A percentile compares a stretch with the other conserved stretches of the same genome.
Evolutionary conservation across 148 eudicot species (phyloP).

Genomic region (Diospyros lotus): DNA sequence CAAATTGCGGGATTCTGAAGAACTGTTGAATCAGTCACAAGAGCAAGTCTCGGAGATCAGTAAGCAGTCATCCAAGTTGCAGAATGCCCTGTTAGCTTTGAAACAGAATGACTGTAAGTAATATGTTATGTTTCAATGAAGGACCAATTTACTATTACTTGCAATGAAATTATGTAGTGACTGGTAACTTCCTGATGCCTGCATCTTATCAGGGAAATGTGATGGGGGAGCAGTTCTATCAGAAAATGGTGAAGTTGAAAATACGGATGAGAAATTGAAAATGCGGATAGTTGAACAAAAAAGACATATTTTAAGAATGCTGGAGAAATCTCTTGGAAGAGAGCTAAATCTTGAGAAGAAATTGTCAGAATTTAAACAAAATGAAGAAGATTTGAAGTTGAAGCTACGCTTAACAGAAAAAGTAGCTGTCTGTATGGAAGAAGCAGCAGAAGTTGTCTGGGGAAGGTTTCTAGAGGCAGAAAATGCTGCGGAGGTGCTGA

Average conservation of each 20-base stretch:
- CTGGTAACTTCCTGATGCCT: conserved; percentile 14
- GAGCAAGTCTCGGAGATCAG: conserved; percentile 60
- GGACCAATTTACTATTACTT: not conserved
- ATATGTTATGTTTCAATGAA: conserved; percentile 1
- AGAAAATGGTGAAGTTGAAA: conserved; percentile 15
- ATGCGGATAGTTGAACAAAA: conserved; percentile 38
- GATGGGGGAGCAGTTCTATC: conserved; percentile 16
- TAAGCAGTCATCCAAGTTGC: conserved; percentile 53
- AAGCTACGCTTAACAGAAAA: conserved; percentile 56
- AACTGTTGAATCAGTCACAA: conserved; percentile 46
- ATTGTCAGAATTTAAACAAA: conserved; percentile 45
- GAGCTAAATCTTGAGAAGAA: conserved; percentile 76
- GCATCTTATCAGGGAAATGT: conserved; percentile 36
- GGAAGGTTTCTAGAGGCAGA: conserved; percentile 74
- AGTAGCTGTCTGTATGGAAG: conserved; percentile 52
- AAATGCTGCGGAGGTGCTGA: conserved; percentile 57
- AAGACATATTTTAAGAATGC: conserved; percentile 59
- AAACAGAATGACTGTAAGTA: conserved; percentile 44
- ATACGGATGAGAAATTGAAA: conserved; percentile 29
- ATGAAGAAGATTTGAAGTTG: conserved; percentile 58
- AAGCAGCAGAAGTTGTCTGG: conserved; percentile 65
- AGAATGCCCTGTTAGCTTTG: conserved; percentile 33
- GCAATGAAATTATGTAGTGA: not conserved
- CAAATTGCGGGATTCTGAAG: conserved; percentile 52
- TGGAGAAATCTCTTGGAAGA: conserved; percentile 66